phyloP scores from a whole-genome alignment of 768 basidiomycete species.

The Termitomyces sp. region DNA sequence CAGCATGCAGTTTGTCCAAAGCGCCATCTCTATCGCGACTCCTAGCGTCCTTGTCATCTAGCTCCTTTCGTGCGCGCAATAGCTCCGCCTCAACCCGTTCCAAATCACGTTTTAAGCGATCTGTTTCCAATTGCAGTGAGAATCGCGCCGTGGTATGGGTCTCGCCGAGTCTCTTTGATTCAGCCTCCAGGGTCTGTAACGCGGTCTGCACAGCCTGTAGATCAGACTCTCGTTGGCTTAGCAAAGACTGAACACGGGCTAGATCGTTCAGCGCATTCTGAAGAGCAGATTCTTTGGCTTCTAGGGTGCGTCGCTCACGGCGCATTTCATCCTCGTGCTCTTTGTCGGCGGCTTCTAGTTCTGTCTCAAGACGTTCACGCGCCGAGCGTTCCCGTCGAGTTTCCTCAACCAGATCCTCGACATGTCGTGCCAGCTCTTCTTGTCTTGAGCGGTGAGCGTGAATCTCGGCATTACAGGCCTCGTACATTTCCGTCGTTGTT shows the following conservation, averaged over 20 bases:
- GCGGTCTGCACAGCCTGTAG: slow-evolving; percentile 68
- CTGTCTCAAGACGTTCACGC: slow-evolving; percentile 51
- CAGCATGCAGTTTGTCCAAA: slow-evolving; percentile 73
- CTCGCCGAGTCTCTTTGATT: slow-evolving; percentile 80
- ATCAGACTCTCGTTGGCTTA: slow-evolving; percentile 74
- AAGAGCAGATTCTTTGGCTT: slow-evolving; percentile 67
- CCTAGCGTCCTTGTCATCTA: slow-evolving; percentile 62
- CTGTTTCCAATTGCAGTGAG: slow-evolving; percentile 87
- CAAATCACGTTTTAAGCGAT: slow-evolving; percentile 81
- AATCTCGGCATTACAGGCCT: slow-evolving; percentile 57
- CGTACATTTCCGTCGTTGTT: slow-evolving; percentile 63
- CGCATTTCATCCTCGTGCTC: slow-evolving; percentile 62
- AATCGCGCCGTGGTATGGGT: slow-evolving; percentile 79
- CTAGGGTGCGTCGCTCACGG: slow-evolving; percentile 58
- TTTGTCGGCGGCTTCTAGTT: slow-evolving; percentile 54
- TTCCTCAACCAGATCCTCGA: slow-evolving; percentile 68
- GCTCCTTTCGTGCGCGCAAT: slow-evolving; percentile 61
- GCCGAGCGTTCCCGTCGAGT: slow-evolving; percentile 54
- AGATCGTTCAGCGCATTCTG: slow-evolving; percentile 62
- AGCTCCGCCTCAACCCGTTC: slow-evolving; percentile 80
- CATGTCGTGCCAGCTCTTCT: slow-evolving; percentile 73
- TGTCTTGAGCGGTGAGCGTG: slow-evolving; percentile 67
- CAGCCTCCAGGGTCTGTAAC: slow-evolving; percentile 67
- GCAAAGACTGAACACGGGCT: slow-evolving; percentile 55
- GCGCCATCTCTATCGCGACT: slow-evolving; percentile 67